Percentiles rank a stretch among this genome's conserved stretches.
Conservation (phyloP, 371 early-diverging fungal species). For the Apophysomyces elegans region DNA sequence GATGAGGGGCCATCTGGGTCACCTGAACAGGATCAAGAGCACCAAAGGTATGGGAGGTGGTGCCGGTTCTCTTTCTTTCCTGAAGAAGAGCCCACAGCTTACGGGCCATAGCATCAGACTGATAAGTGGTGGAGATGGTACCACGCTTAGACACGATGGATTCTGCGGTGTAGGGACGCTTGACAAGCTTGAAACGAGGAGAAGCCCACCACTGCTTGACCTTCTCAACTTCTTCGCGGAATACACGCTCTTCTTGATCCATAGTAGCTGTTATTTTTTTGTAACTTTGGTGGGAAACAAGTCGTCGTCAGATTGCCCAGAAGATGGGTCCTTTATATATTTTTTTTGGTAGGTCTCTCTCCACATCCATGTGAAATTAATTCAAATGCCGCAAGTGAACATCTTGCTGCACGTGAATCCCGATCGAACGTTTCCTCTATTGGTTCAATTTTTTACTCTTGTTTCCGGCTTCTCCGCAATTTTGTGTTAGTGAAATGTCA, state of each 20-base stretch:
- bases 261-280: neutral
- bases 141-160: slow-evolving; percentile 93
- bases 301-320: neutral
- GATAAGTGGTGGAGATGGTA: slow-evolving; percentile 71
- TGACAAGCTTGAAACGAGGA: slow-evolving; percentile 82
- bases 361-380: slow-evolving; percentile 12
- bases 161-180: slow-evolving; percentile 93
- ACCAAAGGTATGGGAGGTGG: slow-evolving; percentile 94
- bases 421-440: slow-evolving; percentile 10
- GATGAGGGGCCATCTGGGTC: slow-evolving; percentile 95
- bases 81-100: slow-evolving; percentile 91
- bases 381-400: neutral
- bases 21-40: slow-evolving; percentile 95
- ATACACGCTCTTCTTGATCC: slow-evolving; percentile 19
- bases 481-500: neutral
- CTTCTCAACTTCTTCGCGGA: slow-evolving; percentile 64
- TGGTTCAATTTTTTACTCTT: slow-evolving; percentile 7
- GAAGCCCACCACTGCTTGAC: slow-evolving; percentile 92
- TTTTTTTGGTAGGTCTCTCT: slow-evolving; percentile 2
- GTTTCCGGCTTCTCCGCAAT: slow-evolving; percentile 12
- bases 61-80: slow-evolving; percentile 75
- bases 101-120: slow-evolving; percentile 89
- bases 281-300: neutral
- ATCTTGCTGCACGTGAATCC: slow-evolving; percentile 10
- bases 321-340: slow-evolving; percentile 7